Evolutionary conservation across 2,329 filamentous ascomycete species (phyloP).

Genomic region (Penicillium sp.): DNA sequence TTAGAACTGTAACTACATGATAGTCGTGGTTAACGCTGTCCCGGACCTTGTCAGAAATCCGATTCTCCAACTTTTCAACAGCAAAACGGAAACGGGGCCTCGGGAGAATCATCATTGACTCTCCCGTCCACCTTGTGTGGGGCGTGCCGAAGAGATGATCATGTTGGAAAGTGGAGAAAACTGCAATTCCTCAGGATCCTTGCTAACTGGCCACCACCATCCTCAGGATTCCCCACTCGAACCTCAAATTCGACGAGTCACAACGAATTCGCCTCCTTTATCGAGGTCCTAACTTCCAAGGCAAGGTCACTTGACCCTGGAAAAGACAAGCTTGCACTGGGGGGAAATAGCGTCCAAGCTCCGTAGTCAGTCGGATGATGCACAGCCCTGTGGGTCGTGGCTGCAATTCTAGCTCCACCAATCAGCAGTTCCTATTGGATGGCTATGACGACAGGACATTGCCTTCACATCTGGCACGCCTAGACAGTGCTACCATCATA

Average conservation of each 20-base stretch:
- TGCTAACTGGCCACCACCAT: neutral
- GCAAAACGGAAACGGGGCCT: neutral
- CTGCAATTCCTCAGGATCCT: neutral
- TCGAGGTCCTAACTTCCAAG: neutral
- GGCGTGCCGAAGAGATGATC: constrained; percentile 1
- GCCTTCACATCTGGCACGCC: neutral
- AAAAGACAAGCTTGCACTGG: neutral
- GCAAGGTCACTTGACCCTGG: constrained; percentile 1
- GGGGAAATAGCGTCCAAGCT: neutral
- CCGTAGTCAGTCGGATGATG: constrained; percentile 1
- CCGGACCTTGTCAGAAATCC: neutral
- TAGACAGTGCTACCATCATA: neutral
- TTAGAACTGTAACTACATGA: neutral
- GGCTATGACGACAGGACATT: neutral
- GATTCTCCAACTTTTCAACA: neutral
- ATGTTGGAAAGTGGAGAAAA: neutral
- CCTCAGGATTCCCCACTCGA: neutral
- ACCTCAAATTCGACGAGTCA: neutral
- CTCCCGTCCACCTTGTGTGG: constrained; percentile 4
- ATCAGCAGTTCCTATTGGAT: neutral
- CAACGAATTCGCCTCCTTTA: neutral
- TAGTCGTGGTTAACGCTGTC: neutral
- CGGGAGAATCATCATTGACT: constrained; percentile 1
- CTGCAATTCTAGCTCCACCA: neutral
- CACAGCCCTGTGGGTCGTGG: constrained; percentile 7